These are phyloP conservation scores for Candida endomychidarum DNA, from an alignment of 805 yeast genomes.

Conservation along the genomic window DNA sequence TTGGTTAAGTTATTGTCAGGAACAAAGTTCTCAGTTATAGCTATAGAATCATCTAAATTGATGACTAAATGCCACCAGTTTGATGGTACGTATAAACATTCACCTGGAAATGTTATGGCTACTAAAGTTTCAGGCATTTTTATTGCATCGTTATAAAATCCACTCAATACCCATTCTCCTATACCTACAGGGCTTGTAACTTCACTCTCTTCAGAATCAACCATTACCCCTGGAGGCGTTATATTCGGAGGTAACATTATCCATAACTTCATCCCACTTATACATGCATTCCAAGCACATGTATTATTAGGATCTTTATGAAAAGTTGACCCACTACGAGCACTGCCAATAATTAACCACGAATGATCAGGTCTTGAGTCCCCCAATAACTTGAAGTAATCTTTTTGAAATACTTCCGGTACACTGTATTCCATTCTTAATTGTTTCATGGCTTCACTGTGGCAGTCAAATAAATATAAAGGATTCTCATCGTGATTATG, in stretches of 20 bases:
- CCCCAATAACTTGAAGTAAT: conserved; percentile 55
- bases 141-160: conserved; percentile 71
- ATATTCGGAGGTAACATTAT: conserved; percentile 78
- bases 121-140: conserved; percentile 58
- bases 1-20: conserved; percentile 61
- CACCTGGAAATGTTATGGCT: conserved; percentile 78
- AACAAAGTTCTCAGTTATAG: conserved; percentile 86
- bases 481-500: conserved; percentile 79
- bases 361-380: conserved; percentile 81
- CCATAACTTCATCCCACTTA: conserved; percentile 81
- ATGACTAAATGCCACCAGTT: conserved; percentile 98
- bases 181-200: conserved; percentile 91
- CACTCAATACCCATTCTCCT: conserved; percentile 87
- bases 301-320: conserved; percentile 93
- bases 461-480: conserved; percentile 80
- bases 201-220: conserved; percentile 75
- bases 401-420: conserved; percentile 58
- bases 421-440: conserved; percentile 50
- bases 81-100: conserved; percentile 86
- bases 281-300: conserved; percentile 84
- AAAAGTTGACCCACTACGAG: conserved; percentile 81
- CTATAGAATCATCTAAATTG: conserved; percentile 79
- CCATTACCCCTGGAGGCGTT: conserved; percentile 83
- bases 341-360: conserved; percentile 90
- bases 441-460: conserved; percentile 61